Base-by-base conservation (phyloP, 768 basidiomycete genomes). In the Boletus coccyginus region DNA sequence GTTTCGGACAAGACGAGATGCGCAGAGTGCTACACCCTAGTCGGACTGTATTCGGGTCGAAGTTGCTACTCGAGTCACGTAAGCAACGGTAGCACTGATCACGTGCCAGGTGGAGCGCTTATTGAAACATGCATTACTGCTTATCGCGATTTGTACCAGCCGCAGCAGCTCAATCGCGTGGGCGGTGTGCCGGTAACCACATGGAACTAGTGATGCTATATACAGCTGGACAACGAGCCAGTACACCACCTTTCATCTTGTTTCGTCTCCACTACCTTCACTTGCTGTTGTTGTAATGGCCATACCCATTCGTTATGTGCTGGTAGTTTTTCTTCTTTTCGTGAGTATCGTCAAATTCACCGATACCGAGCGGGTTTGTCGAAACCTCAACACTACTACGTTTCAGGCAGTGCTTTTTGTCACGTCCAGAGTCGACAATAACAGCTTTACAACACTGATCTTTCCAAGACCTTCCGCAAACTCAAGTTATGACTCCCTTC, bases 241-340 rank as follows among this genome's bases (percentile, higher is more conserved):
- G 19, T 5, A 6, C 17, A 10, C 24, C 19, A 10, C 29, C 39
- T 7, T 13, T 33, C 39, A 17, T 27, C 32, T 17, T 46, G 17
- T 31, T 45, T 46, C 41, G 11, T 45, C 42, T 40, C 41, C 41
- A 16, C 41, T 32, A 9, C 42, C 16, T 31, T 43, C 36, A 21
- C 21, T 21, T 7, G 6, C 35, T 19, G 14, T 40, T 12, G 7
- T 19, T 49, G 52, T 40, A 41, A 68, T 66, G 64, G 51, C 50
- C 19, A 43, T 68, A 51, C 61, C 61, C 0, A 31, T 59, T 52
- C 68, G 68, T 19, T 46, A 68, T 62, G 57, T 62, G 35, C 29
- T 59, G 17, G 19, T 60, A 44, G 62, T 56, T 24, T 17, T 52
- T 16, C 40, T 49, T 47, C 24, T 69, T 39, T 14, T 70, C 5